Evolutionary conservation across 2,329 filamentous ascomycete species (phyloP).

Genomic region (Phaeosphaeriaceae sp.): DNA sequence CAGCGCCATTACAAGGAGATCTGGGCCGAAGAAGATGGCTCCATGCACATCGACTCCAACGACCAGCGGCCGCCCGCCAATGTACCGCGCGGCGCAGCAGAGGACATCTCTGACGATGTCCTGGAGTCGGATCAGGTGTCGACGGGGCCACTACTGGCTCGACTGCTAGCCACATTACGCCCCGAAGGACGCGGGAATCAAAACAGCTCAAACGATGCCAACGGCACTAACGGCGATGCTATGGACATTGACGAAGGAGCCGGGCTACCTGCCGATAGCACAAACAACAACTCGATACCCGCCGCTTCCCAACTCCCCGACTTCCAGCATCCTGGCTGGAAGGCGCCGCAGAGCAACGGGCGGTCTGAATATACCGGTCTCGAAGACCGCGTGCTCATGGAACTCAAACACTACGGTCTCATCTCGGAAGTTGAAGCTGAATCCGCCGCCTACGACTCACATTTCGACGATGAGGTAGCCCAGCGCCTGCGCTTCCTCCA

Average conservation of each 20-base stretch:
- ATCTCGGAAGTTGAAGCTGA: constrained; percentile 74
- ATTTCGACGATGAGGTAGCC: constrained; percentile 93
- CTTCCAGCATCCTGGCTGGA: constrained; percentile 77
- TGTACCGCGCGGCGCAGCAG: constrained; percentile 83
- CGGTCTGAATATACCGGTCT: constrained; percentile 86
- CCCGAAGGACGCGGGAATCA: constrained; percentile 73
- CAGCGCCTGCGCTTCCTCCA: constrained; percentile 88
- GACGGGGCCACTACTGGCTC: constrained; percentile 82
- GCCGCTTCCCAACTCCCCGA: constrained; percentile 84
- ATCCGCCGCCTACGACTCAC: constrained; percentile 81
- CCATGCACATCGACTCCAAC: constrained; percentile 74
- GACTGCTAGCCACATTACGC: constrained; percentile 80
- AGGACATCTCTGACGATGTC: constrained; percentile 85
- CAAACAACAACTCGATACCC: constrained; percentile 55
- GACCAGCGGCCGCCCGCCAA: constrained; percentile 78
- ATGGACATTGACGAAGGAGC: constrained; percentile 57
- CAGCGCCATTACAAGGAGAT: constrained; percentile 86
- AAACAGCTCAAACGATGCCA: constrained; percentile 61
- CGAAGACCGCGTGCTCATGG: constrained; percentile 89
- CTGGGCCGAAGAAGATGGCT: constrained; percentile 93
- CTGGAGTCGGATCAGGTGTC: constrained; percentile 90
- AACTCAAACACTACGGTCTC: constrained; percentile 90
- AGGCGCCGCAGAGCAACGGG: constrained; percentile 71
- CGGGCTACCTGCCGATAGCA: constrained; percentile 39
- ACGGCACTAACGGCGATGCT: constrained; percentile 59